Evolutionary conservation across 2,329 filamentous ascomycete species (phyloP).

Genomic region (Xylariaceae sp.): DNA sequence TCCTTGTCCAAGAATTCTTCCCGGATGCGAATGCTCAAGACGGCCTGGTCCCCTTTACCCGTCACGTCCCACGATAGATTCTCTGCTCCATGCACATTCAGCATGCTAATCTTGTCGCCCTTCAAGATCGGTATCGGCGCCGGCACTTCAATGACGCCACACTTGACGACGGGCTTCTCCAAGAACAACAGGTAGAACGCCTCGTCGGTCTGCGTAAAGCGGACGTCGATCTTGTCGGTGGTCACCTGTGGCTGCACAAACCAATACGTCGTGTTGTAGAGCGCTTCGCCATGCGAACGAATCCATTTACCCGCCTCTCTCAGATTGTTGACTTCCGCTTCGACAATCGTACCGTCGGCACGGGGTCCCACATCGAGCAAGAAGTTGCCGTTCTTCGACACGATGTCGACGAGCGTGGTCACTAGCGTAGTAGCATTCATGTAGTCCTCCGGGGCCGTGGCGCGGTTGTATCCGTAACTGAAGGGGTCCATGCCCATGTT

Average conservation of each 20-base stretch:
- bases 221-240: constrained; percentile 29
- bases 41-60: constrained; percentile 11
- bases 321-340: constrained; percentile 43
- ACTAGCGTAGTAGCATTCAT: constrained; percentile 49
- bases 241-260: constrained; percentile 28
- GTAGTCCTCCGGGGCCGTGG: constrained; percentile 44
- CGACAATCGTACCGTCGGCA: constrained; percentile 50
- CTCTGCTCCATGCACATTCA: constrained; percentile 34
- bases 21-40: constrained; percentile 19
- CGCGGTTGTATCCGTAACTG: constrained; percentile 54
- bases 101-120: constrained; percentile 43
- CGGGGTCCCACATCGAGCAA: constrained; percentile 51
- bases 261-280: constrained; percentile 52
- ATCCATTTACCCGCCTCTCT: constrained; percentile 51
- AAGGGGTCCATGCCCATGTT: constrained; percentile 57
- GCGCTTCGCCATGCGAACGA: constrained; percentile 45
- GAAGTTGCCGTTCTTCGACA: constrained; percentile 40
- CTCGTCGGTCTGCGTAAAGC: constrained; percentile 48
- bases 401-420: constrained; percentile 33
- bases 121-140: constrained; percentile 42
- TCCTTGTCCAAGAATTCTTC: constrained; percentile 24
- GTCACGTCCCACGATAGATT: constrained; percentile 24
- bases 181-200: constrained; percentile 50
- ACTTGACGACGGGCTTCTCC: constrained; percentile 33
- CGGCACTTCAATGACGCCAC: constrained; percentile 36